Percentiles rank a stretch among this genome's conserved stretches.
These are phyloP conservation scores for Acanthamoeba culbertsoni DNA, from an alignment of 208 protist genomes.

Conservation along the genomic window DNA sequence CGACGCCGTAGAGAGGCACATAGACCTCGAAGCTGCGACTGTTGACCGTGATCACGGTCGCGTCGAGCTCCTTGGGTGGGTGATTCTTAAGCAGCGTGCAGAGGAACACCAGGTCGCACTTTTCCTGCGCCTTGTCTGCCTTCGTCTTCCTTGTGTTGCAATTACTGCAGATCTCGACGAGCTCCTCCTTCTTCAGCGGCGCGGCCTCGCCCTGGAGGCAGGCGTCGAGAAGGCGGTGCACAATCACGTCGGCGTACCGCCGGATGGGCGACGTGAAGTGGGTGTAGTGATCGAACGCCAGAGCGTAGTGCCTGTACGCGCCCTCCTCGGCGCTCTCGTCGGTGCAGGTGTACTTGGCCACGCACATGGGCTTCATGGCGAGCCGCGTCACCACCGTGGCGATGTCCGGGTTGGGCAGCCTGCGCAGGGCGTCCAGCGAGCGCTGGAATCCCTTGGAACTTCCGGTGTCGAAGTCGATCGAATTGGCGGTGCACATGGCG, in stretches of 20 bases:
- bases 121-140: slow-evolving; percentile 62
- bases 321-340: slow-evolving; percentile 38
- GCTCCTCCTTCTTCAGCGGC: slow-evolving; percentile 40
- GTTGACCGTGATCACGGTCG: slow-evolving; percentile 25
- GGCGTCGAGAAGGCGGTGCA: slow-evolving; percentile 89
- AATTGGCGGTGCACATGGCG: slow-evolving; percentile 10
- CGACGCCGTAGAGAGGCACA: slow-evolving; percentile 50
- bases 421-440: neutral
- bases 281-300: slow-evolving; percentile 89
- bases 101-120: slow-evolving; percentile 63
- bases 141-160: slow-evolving; percentile 55
- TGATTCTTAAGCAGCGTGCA: slow-evolving; percentile 54
- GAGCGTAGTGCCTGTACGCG: slow-evolving; percentile 90
- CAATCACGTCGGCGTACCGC: slow-evolving; percentile 89
- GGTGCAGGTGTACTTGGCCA: slow-evolving; percentile 82
- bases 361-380: slow-evolving; percentile 78
- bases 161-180: neutral
- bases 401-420: slow-evolving; percentile 13
- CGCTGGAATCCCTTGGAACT: slow-evolving; percentile 36
- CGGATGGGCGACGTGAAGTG: slow-evolving; percentile 96
- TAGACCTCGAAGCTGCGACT: slow-evolving; percentile 41
- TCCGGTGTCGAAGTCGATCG: slow-evolving; percentile 10
- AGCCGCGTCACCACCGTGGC: slow-evolving; percentile 58
- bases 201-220: neutral
- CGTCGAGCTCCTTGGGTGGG: slow-evolving; percentile 42